Evolutionary conservation across 1,284 basidiomycete species (phyloP), one percentile per base, ranked within the genome.

Genomic region (Puccinia coronata): DNA sequence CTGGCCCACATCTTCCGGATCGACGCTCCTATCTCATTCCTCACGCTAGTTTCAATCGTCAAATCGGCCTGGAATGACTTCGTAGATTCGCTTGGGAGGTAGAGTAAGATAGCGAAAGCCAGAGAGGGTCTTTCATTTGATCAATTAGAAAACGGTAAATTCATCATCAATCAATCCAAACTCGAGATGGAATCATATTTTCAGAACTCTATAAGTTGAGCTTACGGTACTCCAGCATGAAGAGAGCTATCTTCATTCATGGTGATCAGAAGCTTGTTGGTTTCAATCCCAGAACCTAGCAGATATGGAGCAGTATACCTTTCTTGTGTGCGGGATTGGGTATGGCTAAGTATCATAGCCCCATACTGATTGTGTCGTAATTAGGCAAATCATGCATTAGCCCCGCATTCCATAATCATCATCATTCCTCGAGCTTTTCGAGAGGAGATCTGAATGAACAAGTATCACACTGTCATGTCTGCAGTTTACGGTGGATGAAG

Each of bases 271-370:
- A 81, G 71, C 59, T 72, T 81, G 63, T 75, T 81, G 47, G 80
- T 81, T 81, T 81, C 80, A 20, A 81, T 81, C 2, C 80, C 80
- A n/a, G 80, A 81, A 47, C 80, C 80, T 18, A 81, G 41, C 5
- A 81, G 53, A 59, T 74, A 81, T 23, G 71, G 80, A 8, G 80
- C 53, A 0, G 80, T 74, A 51, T 55, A 74, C 9, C 72, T 39
- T 25, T 81, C 71, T 55, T 75, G 80, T n/a, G 57, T 67, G 31
- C 59, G 57, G 34, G 80, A 81, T 49, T 72, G 80, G 61, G 80
- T 81, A 49, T 81, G 80, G 18, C 49, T 67, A 11, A 81, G 63
- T 39, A 72, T 53, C 59, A 81, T 47, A 16, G 59, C 61, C 39
- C 80, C 80, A 70, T 81, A 81, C 80, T 81, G 34, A 20, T 28